A percentile compares a stretch with the other conserved stretches of the same genome.
Evolutionary conservation across 345 rosid genomes (phyloP).

Genomic region (Sisymbrium irio): DNA sequence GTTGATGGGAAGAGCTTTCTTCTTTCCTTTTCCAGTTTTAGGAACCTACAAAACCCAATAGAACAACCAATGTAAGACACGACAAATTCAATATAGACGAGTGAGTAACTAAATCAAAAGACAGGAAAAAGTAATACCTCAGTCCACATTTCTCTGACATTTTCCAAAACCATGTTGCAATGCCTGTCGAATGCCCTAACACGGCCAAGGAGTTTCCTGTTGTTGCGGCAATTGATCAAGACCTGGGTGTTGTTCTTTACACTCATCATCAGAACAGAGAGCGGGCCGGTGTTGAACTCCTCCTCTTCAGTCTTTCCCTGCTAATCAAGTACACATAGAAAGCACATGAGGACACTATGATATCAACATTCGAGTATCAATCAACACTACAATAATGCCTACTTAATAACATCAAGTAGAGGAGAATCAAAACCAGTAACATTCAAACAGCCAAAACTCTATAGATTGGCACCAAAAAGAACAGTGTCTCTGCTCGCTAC

Average conservation of each 20-base stretch:
- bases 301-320: conserved; percentile 80
- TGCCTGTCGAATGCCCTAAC: conserved; percentile 97
- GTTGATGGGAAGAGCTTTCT: conserved; percentile 89
- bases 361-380: neutral
- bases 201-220: conserved; percentile 79
- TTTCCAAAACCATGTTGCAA: conserved; percentile 99
- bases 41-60: conserved; percentile 53
- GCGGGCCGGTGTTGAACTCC: conserved; percentile 94
- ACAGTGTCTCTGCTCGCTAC: neutral
- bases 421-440: neutral
- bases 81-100: neutral
- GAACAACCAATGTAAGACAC: neutral
- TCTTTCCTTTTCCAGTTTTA: conserved; percentile 98
- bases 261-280: conserved; percentile 97
- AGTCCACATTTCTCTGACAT: conserved; percentile 99
- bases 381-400: neutral
- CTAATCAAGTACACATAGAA: neutral
- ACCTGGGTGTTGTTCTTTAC: conserved; percentile 97
- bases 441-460: neutral
- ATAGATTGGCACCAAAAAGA: neutral
- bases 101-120: neutral
- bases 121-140: conserved; percentile 52
- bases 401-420: too few species aligned
- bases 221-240: conserved; percentile 73
- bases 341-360: neutral